phyloP scores from a whole-genome alignment of 108 stramenopile species.

The Parmales sp. region DNA sequence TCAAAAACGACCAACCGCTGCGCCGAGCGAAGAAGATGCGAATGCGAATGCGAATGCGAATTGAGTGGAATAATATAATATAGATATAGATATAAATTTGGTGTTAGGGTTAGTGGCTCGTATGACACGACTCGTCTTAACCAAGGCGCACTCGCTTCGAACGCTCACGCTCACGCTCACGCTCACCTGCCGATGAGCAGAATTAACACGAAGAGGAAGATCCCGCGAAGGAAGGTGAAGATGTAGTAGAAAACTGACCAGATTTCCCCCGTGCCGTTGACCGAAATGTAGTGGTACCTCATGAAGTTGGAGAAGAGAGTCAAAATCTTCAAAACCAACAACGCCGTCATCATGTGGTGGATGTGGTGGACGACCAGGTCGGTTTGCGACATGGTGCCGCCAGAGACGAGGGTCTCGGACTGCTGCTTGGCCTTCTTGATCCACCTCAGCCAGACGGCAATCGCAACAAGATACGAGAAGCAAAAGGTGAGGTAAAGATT shows the following conservation, averaged over 20 bases:
- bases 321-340: constrained; percentile 69
- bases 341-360: constrained; percentile 81
- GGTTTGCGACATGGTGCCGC: background rate
- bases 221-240: constrained; percentile 66
- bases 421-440: background rate
- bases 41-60: too few relatives aligned
- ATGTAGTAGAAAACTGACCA: constrained; percentile 77
- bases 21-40: background rate
- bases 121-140: too few relatives aligned
- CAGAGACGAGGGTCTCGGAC: background rate
- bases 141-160: background rate
- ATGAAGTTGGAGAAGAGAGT: constrained; percentile 74
- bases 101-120: too few relatives aligned
- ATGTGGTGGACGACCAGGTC: constrained; percentile 35
- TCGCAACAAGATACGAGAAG: background rate
- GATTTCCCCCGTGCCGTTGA: constrained; percentile 75
- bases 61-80: too few relatives aligned
- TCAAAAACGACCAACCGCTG: constrained; percentile 74
- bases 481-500: background rate
- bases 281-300: constrained; percentile 78
- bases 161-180: background rate
- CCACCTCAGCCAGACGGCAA: background rate
- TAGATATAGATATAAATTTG: too few relatives aligned
- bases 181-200: constrained; percentile 74
- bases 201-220: constrained; percentile 83